Conservation (phyloP, 1,139 yeast genomes). For the Yamadazyma jaroonii region DNA sequence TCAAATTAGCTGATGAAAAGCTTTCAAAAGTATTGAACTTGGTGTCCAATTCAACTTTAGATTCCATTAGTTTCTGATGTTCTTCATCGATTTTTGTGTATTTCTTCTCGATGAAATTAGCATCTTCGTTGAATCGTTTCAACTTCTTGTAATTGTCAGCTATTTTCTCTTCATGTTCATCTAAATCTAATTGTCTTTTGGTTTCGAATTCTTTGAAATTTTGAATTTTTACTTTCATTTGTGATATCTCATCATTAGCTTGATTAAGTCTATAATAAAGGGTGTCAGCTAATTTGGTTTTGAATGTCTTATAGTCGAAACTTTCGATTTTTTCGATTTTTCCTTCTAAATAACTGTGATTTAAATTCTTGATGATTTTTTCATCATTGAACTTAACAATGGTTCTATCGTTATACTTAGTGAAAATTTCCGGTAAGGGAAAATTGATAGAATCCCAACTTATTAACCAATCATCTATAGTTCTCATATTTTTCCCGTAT, state of each 20-base stretch:
- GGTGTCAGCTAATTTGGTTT: constrained; percentile 36
- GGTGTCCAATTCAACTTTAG: constrained; percentile 15
- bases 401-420: constrained; percentile 24
- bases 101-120: constrained; percentile 46
- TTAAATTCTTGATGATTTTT: constrained; percentile 22
- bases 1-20: constrained; percentile 6
- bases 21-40: constrained; percentile 19
- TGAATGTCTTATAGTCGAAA: constrained; percentile 37
- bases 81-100: constrained; percentile 41
- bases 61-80: constrained; percentile 18
- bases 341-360: constrained; percentile 10
- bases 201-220: constrained; percentile 44
- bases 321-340: constrained; percentile 12
- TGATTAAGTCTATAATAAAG: constrained; percentile 35
- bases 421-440: constrained; percentile 15
- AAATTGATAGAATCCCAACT: constrained; percentile 18
- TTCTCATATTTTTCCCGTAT: constrained; percentile 29
- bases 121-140: constrained; percentile 48
- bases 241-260: constrained; percentile 27
- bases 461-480: constrained; percentile 25
- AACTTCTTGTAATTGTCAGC: constrained; percentile 47
- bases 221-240: constrained; percentile 22
- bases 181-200: constrained; percentile 47
- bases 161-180: constrained; percentile 45
- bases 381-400: constrained; percentile 21